A percentile compares a stretch with the other conserved stretches of the same genome.
Evolutionary conservation across 768 basidiomycete species (phyloP).

Genomic region (Tulasnella sp.): DNA sequence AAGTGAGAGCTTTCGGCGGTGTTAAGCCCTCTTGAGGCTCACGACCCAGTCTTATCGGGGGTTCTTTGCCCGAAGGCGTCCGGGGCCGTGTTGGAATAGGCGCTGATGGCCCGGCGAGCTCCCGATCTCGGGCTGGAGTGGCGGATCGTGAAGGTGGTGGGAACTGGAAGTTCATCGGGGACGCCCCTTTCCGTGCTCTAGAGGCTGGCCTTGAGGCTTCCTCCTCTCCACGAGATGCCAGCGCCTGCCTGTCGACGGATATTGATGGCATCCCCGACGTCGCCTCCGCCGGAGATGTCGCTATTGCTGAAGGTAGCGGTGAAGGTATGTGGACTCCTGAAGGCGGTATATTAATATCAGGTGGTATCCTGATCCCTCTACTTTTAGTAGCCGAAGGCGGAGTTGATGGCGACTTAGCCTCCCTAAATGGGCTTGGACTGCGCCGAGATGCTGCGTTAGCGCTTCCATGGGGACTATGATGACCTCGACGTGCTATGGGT

Average conservation of each 20-base stretch:
- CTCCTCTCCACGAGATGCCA: neutral
- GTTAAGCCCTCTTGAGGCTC: constrained; percentile 10
- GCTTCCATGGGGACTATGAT: constrained; percentile 14
- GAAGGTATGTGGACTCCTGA: constrained; percentile 27
- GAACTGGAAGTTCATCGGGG: constrained; percentile 35
- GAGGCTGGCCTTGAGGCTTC: neutral
- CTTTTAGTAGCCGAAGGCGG: neutral
- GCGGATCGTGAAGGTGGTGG: constrained; percentile 27
- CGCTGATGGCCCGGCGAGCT: neutral
- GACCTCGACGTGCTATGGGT: neutral
- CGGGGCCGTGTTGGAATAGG: constrained; percentile 9
- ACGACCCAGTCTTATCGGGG: neutral
- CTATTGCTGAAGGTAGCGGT: constrained; percentile 34
- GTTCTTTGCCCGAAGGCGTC: constrained; percentile 5
- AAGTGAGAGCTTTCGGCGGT: constrained; percentile 5
- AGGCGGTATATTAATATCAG: constrained; percentile 23
- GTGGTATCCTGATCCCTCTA: neutral
- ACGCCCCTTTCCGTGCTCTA: constrained; percentile 21
- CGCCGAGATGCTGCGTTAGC: neutral
- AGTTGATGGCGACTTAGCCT: constrained; percentile 5
- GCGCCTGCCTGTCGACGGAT: constrained; percentile 10
- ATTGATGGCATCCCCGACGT: constrained; percentile 20
- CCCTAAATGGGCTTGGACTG: constrained; percentile 9
- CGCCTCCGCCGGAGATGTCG: constrained; percentile 32
- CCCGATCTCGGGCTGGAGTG: neutral